Evolutionary conservation across 1,284 basidiomycete genomes (phyloP).

Genomic region (Moesziomyces aphidis): DNA sequence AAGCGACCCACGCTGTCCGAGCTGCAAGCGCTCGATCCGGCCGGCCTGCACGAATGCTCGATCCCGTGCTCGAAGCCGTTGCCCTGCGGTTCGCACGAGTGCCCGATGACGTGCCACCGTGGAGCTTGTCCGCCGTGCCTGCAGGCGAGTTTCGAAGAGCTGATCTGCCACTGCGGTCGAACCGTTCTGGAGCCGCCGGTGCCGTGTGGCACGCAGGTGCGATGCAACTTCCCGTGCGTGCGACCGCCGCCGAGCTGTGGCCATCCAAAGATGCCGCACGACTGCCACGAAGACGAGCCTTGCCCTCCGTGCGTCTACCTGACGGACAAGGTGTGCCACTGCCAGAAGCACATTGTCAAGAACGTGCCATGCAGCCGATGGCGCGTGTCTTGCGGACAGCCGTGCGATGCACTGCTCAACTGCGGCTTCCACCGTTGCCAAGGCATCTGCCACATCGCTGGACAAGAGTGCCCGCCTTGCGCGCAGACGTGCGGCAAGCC

Average conservation of each 20-base stretch:
- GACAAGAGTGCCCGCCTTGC: slow-evolving; percentile 59
- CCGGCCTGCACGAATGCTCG: slow-evolving; percentile 61
- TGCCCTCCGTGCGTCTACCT: slow-evolving; percentile 67
- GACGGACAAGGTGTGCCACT: slow-evolving; percentile 60
- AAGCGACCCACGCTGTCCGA: slow-evolving; percentile 51
- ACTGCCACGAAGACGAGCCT: slow-evolving; percentile 61
- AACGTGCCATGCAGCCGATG: slow-evolving; percentile 64
- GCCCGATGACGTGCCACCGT: slow-evolving; percentile 63
- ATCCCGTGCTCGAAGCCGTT: slow-evolving; percentile 58
- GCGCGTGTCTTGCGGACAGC: slow-evolving; percentile 57
- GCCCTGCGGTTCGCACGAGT: slow-evolving; percentile 60
- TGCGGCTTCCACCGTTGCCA: slow-evolving; percentile 64
- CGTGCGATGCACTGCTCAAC: slow-evolving; percentile 56
- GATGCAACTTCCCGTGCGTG: slow-evolving; percentile 64
- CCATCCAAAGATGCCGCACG: slow-evolving; percentile 64
- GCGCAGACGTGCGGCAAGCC: slow-evolving; percentile 62
- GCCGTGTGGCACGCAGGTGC: slow-evolving; percentile 60
- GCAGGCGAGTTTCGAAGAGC: slow-evolving; percentile 64
- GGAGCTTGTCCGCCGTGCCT: slow-evolving; percentile 65
- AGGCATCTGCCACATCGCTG: slow-evolving; percentile 58
- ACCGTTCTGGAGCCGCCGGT: slow-evolving; percentile 66
- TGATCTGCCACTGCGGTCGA: slow-evolving; percentile 63
- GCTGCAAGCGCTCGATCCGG: slow-evolving; percentile 58
- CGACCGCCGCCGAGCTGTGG: slow-evolving; percentile 61
- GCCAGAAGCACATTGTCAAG: slow-evolving; percentile 60